Percentiles rank a stretch among this genome's conserved stretches.
phyloP scores from a whole-genome alignment of 2,329 filamentous ascomycete genomes.

The Aspergillus versicolor region DNA sequence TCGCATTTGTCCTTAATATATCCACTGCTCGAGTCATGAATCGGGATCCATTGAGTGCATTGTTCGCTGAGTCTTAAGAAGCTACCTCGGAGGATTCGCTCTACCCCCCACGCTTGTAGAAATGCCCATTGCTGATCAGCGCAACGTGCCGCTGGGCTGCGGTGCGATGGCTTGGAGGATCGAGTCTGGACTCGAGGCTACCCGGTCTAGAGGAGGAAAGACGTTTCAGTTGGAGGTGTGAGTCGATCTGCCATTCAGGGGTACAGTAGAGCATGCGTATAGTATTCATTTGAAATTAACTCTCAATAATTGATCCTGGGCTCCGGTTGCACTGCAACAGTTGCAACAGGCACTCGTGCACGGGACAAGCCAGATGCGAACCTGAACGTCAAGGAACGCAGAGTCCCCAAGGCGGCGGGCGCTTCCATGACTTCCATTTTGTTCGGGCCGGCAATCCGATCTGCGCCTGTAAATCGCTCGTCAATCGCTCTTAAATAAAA shows the following conservation, averaged over 20 bases:
- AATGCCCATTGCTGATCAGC: background rate
- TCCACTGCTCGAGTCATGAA: background rate
- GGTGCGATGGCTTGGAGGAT: background rate
- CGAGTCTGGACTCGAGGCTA: background rate
- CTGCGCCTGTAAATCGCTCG: background rate
- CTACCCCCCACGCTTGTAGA: background rate
- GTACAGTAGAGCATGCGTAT: background rate
- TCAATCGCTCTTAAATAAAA: background rate
- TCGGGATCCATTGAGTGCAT: background rate
- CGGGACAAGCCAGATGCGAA: too few relatives aligned
- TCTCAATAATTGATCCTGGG: too few relatives aligned
- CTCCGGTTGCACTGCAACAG: too few relatives aligned
- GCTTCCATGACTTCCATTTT: background rate
- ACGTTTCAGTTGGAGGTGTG: background rate
- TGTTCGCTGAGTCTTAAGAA: background rate
- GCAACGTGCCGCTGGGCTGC: background rate
- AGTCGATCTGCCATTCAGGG: background rate
- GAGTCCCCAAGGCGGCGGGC: too few relatives aligned
- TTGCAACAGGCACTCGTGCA: too few relatives aligned
- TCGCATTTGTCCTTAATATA: slow-evolving; percentile 5
- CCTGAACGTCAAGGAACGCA: too few relatives aligned
- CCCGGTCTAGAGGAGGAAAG: background rate
- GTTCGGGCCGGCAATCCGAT: background rate
- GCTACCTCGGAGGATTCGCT: background rate
- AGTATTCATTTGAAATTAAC: too few relatives aligned